Evolutionary conservation across 169 alveolate genomes (phyloP), one percentile per base, ranked within the genome.

Genomic region (Blepharisma undulans): DNA sequence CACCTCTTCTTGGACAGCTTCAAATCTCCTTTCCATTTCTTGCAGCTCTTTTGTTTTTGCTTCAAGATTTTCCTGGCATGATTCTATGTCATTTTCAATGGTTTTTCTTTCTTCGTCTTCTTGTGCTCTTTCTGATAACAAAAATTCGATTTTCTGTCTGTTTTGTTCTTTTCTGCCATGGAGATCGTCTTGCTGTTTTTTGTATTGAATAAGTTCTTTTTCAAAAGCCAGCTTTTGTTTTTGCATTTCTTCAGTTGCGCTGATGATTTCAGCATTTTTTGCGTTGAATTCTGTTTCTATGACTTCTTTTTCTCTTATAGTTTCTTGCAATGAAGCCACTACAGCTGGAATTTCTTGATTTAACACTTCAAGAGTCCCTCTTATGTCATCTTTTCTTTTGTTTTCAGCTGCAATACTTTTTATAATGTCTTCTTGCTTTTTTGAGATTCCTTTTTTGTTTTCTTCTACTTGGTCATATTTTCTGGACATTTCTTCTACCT

Each of bases 201-300:
- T 16, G 19, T 76, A 79, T 76, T 86, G 89, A 34, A 60, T 66
- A 66, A 89, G 36, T 16, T 60, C 80, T 61, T 66, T 76, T 29
- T 89, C 86, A 2, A 89, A 27, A 18, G 36, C 85, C 19, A 78
- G 72, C 78, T 92, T 92, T 72, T 89, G 82, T 25, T 88, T 87
- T 6, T 82, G 89, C 22, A 82, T 72, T 25, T 33, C 33, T 48
- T 82, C 77, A 4, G 86, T 78, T 78, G 29, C n/a, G 6, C 29
- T 22, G 2, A 48, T 21, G 71, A 82, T 74, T 22, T 22, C 76
- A 2, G 22, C 77, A 82, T 60, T 32, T 34, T 14, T 74, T 36
- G 25, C 78, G 5, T 88, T 92, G 36, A 88, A 79, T 29, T 89
- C 61, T 60, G 60, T 74, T 2, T 84, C 90, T 48, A 72, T 78